phyloP scores from a whole-genome alignment of 257 asterid species.

The Solanum chaucha region DNA sequence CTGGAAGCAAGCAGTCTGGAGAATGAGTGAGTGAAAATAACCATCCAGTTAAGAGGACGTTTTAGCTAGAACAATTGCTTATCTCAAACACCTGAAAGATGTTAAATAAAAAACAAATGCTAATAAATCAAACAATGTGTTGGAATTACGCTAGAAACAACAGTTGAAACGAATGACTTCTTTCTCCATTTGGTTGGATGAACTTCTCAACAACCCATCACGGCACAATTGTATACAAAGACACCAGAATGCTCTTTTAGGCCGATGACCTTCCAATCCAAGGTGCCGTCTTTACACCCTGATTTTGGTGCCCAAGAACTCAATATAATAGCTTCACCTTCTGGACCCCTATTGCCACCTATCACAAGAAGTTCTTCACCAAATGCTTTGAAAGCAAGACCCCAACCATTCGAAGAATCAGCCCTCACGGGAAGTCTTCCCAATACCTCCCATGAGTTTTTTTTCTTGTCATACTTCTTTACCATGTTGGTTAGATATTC shows the following conservation, averaged over 20 bases:
- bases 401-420: slow-evolving; percentile 86
- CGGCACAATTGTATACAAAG: slow-evolving; percentile 80
- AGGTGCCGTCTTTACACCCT: slow-evolving; percentile 37
- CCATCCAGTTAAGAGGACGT: neutral
- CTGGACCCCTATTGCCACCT: slow-evolving; percentile 90
- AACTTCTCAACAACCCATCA: slow-evolving; percentile 62
- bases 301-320: slow-evolving; percentile 61
- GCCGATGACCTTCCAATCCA: slow-evolving; percentile 71
- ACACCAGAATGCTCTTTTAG: slow-evolving; percentile 81
- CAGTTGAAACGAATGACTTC: slow-evolving; percentile 7
- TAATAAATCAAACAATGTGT: slow-evolving; percentile 7
- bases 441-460: slow-evolving; percentile 56
- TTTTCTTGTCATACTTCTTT: slow-evolving; percentile 50
- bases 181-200: slow-evolving; percentile 2
- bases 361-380: slow-evolving; percentile 67
- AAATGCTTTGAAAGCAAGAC: slow-evolving; percentile 77
- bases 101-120: neutral
- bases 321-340: slow-evolving; percentile 76
- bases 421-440: slow-evolving; percentile 87
- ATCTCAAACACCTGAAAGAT: neutral
- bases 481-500: slow-evolving; percentile 81
- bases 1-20: neutral
- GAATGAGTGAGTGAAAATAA: neutral
- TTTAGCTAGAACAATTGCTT: neutral
- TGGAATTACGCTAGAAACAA: slow-evolving; percentile 19